phyloP scores from a whole-genome alignment of 2,329 filamentous ascomycete genomes.

The Claviceps purpurea region DNA sequence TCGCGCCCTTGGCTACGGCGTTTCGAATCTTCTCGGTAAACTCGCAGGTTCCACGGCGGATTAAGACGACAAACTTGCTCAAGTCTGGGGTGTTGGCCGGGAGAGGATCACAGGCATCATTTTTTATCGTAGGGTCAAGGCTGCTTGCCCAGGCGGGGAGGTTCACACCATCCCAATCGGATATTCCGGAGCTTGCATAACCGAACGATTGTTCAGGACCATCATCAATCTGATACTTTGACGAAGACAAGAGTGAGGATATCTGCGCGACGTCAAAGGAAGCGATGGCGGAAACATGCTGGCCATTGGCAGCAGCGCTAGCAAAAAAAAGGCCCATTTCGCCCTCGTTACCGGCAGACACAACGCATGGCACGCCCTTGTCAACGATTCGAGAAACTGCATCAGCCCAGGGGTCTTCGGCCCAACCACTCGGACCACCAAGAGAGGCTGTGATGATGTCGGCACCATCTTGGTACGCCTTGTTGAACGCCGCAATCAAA shows the following conservation, averaged over 20 bases:
- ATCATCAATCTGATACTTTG: constrained; percentile 26
- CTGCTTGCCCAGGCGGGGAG: constrained; percentile 36
- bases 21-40: constrained; percentile 41
- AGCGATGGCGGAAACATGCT: constrained; percentile 32
- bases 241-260: constrained; percentile 27
- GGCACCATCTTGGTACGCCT: constrained; percentile 45
- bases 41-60: constrained; percentile 44
- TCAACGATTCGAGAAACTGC: constrained; percentile 39
- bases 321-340: constrained; percentile 33
- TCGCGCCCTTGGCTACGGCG: constrained; percentile 39
- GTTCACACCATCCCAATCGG: constrained; percentile 29
- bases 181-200: constrained; percentile 27
- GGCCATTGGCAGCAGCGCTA: constrained; percentile 33
- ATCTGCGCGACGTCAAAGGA: constrained; percentile 35
- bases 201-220: constrained; percentile 25
- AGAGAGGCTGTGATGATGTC: constrained; percentile 44
- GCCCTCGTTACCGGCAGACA: constrained; percentile 41
- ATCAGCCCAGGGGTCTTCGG: constrained; percentile 35
- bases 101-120: constrained; percentile 38
- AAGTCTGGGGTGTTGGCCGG: constrained; percentile 43
- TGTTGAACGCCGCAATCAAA: constrained; percentile 44
- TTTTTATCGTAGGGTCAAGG: constrained; percentile 32
- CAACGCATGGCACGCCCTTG: constrained; percentile 36
- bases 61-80: constrained; percentile 41
- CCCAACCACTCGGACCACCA: constrained; percentile 37